These are phyloP conservation scores for Biscutella laevigata DNA, from an alignment of 441 rosid genomes.

Conservation along the genomic window DNA sequence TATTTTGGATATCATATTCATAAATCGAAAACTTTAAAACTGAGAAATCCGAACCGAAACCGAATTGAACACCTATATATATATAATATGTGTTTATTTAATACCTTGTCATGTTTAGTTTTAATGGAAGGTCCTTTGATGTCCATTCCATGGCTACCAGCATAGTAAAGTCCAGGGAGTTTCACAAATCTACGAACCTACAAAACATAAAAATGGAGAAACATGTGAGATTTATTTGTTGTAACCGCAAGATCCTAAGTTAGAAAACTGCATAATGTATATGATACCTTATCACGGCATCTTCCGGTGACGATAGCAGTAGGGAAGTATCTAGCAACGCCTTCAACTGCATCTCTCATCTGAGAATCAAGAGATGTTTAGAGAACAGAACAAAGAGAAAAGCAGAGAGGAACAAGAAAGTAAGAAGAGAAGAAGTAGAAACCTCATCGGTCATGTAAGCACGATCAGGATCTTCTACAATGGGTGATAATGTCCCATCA, in stretches of 20 bases:
- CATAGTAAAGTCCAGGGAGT: slow-evolving; percentile 49
- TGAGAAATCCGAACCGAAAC: too few species aligned
- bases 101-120: slow-evolving; percentile 33
- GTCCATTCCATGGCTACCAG: slow-evolving; percentile 75
- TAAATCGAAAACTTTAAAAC: too few species aligned
- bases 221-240: background rate
- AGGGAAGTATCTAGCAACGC: slow-evolving; percentile 42
- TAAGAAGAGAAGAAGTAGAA: background rate
- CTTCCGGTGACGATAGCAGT: slow-evolving; percentile 65
- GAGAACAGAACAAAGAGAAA: background rate
- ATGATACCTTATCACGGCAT: slow-evolving; percentile 42
- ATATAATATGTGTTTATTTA: background rate
- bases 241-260: too few species aligned
- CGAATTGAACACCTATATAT: background rate
- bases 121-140: slow-evolving; percentile 50
- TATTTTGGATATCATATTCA: too few species aligned
- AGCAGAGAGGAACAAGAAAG: background rate
- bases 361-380: slow-evolving; percentile 5
- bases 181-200: slow-evolving; percentile 52
- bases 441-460: slow-evolving; percentile 52
- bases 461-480: slow-evolving; percentile 48
- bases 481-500: slow-evolving; percentile 63
- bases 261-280: too few species aligned
- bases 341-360: slow-evolving; percentile 56
- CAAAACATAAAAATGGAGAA: background rate